phyloP scores from a whole-genome alignment of 2,329 filamentous ascomycete genomes.

The Calonectria naviculata region DNA sequence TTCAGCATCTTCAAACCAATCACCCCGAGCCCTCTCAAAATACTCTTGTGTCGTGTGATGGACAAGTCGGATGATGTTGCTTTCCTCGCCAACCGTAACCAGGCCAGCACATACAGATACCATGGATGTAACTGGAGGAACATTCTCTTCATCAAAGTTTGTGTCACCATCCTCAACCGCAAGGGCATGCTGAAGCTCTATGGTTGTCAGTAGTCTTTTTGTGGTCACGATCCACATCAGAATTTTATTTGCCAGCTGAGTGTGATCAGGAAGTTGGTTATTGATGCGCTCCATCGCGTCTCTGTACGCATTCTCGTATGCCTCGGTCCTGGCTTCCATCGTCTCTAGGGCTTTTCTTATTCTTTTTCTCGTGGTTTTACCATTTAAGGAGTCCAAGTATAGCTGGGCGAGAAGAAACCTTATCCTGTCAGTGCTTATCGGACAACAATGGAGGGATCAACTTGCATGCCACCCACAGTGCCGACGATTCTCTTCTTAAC shows the following conservation, averaged over 20 bases:
- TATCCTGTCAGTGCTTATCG: neutral
- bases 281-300: neutral
- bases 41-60: neutral
- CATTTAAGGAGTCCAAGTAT: neutral
- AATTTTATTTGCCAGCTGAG: neutral
- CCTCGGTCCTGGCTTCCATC: neutral
- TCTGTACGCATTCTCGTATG: neutral
- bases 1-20: neutral
- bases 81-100: neutral
- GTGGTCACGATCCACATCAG: neutral
- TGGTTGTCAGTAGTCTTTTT: neutral
- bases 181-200: neutral
- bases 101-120: neutral
- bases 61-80: neutral
- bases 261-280: neutral
- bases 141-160: neutral
- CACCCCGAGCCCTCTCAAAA: neutral
- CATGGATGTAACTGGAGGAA: neutral
- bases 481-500: neutral
- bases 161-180: neutral
- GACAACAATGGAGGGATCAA: neutral
- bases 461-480: neutral
- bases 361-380: neutral
- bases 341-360: neutral
- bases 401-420: neutral